Evolutionary conservation across 176 grass and related monocot species (phyloP).

Genomic region (Ensete glaucum): DNA sequence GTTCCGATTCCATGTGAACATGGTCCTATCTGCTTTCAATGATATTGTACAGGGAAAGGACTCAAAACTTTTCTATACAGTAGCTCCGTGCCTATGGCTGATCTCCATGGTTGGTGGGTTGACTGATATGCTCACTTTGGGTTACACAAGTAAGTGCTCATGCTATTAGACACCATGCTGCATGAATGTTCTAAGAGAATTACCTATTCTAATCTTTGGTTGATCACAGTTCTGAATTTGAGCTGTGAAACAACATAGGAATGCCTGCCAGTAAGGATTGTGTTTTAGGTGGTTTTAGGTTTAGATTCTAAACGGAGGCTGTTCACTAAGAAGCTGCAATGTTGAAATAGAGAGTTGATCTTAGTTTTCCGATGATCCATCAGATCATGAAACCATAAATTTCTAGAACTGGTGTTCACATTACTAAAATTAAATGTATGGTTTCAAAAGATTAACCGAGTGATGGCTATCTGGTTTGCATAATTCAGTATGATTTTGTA

Average conservation of each 20-base stretch:
- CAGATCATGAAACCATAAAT: no score
- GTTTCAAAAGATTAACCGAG: background rate
- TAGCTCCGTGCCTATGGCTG: constrained; percentile 33
- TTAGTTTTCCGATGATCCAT: no score
- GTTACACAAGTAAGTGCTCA: constrained; percentile 36
- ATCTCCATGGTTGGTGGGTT: constrained; percentile 34
- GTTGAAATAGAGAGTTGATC: background rate
- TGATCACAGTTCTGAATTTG: no score
- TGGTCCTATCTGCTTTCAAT: constrained; percentile 32
- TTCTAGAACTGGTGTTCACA: no score
- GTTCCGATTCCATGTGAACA: constrained; percentile 22
- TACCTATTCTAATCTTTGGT: no score
- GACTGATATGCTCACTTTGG: constrained; percentile 38
- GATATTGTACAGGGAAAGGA: constrained; percentile 47
- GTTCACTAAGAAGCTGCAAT: no score
- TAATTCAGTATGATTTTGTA: background rate
- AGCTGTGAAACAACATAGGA: no score
- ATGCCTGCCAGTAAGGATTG: no score
- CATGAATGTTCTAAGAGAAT: background rate
- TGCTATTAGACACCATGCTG: background rate
- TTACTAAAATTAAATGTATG: no score
- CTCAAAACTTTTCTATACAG: constrained; percentile 40
- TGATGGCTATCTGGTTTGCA: background rate
- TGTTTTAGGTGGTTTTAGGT: no score
- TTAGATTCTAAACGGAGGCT: no score